phyloP scores from a whole-genome alignment of 2,329 filamentous ascomycete species.

The Calonectria fujianensis region DNA sequence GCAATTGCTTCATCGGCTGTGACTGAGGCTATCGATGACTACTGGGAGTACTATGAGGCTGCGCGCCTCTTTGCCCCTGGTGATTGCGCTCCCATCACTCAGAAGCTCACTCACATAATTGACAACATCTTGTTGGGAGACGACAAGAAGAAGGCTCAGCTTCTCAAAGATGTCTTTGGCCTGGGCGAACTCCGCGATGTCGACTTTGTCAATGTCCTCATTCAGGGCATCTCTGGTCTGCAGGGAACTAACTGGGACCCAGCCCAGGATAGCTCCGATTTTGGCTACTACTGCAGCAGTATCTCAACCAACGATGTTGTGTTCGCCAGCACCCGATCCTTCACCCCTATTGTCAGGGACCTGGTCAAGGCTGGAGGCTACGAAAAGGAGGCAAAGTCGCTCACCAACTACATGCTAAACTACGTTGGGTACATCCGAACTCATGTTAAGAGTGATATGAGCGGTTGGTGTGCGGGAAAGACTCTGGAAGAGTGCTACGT shows the following conservation, averaged over 20 bases:
- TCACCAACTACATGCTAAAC: constrained; percentile 70
- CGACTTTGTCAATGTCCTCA: constrained; percentile 69
- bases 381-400: constrained; percentile 58
- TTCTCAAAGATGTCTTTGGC: constrained; percentile 70
- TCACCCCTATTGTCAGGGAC: constrained; percentile 59
- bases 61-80: constrained; percentile 69
- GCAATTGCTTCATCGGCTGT: constrained; percentile 89
- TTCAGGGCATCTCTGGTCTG: constrained; percentile 64
- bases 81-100: constrained; percentile 79
- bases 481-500: constrained; percentile 58
- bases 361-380: constrained; percentile 67
- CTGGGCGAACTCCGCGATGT: constrained; percentile 65
- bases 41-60: constrained; percentile 78
- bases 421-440: constrained; percentile 68
- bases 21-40: constrained; percentile 85
- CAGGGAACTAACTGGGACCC: constrained; percentile 75
- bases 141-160: constrained; percentile 63
- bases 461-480: constrained; percentile 50
- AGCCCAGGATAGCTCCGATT: constrained; percentile 61
- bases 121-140: constrained; percentile 70
- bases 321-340: constrained; percentile 63
- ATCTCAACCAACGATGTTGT: constrained; percentile 65
- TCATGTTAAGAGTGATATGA: constrained; percentile 55
- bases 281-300: constrained; percentile 69
- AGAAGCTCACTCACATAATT: constrained; percentile 72